Evolutionary conservation across 208 protist genomes (phyloP).

Genomic region (Crithidia mellificae): DNA sequence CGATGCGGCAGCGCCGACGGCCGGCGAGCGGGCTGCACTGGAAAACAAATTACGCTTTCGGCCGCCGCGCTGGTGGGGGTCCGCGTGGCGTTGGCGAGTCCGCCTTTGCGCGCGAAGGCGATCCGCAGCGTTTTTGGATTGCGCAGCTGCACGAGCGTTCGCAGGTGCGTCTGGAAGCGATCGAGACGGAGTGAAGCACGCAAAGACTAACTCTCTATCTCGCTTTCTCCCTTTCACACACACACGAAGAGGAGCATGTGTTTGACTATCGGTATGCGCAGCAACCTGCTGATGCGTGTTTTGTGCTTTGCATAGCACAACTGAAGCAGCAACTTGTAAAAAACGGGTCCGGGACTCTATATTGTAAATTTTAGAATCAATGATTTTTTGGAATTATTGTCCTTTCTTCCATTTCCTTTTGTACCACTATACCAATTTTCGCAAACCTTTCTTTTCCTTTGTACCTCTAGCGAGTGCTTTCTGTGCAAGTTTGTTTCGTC

Average conservation of each 20-base stretch:
- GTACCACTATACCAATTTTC: not conserved
- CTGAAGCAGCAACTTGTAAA: no score
- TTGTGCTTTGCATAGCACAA: not conserved
- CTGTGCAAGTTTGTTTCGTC: not conserved
- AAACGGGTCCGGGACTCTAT: no score
- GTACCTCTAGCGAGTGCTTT: not conserved
- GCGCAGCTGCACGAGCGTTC: constrained; percentile 32
- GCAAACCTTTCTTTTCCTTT: not conserved
- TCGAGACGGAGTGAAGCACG: constrained; percentile 23
- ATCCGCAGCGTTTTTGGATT: constrained; percentile 41
- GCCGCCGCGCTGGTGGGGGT: constrained; percentile 21
- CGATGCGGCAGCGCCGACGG: constrained; percentile 14
- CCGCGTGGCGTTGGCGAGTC: constrained; percentile 28
- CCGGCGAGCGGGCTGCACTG: constrained; percentile 14
- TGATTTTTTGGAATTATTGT: not conserved
- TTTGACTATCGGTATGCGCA: not conserved
- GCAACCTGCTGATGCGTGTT: not conserved
- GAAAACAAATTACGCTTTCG: constrained; percentile 35
- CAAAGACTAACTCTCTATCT: no score
- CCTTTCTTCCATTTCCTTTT: not conserved
- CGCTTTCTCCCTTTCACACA: not conserved
- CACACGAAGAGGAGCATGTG: no score
- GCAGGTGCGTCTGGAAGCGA: constrained; percentile 36
- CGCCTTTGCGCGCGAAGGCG: constrained; percentile 26
- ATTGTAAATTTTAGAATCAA: no score